Evolutionary conservation across 2,329 filamentous ascomycete genomes (phyloP).

Genomic region (Arthrobotrys entomopaga): DNA sequence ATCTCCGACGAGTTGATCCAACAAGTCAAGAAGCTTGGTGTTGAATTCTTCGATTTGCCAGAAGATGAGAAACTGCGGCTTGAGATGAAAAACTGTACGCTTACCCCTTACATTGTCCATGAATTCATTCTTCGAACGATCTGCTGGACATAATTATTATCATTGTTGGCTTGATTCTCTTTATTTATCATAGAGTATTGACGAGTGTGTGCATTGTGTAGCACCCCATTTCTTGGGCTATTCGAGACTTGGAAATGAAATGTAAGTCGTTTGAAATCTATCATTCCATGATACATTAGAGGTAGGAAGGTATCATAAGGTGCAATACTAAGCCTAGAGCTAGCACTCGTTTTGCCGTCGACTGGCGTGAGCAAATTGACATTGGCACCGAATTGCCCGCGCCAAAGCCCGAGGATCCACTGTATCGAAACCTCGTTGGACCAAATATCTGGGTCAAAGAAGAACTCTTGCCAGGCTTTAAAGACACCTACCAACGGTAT

Average conservation of each 20-base stretch:
- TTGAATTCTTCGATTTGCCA: constrained; percentile 80
- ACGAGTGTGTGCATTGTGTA: constrained; percentile 22
- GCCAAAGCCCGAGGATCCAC: constrained; percentile 71
- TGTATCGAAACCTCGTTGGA: constrained; percentile 74
- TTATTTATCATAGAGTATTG: not conserved
- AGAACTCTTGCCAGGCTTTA: constrained; percentile 73
- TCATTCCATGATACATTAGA: not conserved
- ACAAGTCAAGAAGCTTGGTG: constrained; percentile 74
- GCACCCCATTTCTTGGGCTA: constrained; percentile 77
- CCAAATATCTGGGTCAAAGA: constrained; percentile 79
- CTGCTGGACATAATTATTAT: too few species aligned
- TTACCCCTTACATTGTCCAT: not conserved
- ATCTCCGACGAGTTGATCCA: constrained; percentile 74
- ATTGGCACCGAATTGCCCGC: constrained; percentile 80
- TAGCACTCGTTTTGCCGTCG: constrained; percentile 76
- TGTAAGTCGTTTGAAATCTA: constrained; percentile 59
- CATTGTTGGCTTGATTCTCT: too few species aligned
- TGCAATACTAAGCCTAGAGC: not conserved
- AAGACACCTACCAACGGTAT: constrained; percentile 76
- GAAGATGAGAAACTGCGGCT: constrained; percentile 75
- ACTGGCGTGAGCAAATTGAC: constrained; percentile 88
- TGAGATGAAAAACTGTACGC: constrained; percentile 60
- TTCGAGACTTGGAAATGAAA: constrained; percentile 73
- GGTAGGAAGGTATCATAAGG: not conserved
- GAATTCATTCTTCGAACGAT: too few species aligned